Evolutionary conservation across 176 grass and related monocot species (phyloP), one percentile per base, ranked within the genome.

Genomic region (Phoenix dactylifera): DNA sequence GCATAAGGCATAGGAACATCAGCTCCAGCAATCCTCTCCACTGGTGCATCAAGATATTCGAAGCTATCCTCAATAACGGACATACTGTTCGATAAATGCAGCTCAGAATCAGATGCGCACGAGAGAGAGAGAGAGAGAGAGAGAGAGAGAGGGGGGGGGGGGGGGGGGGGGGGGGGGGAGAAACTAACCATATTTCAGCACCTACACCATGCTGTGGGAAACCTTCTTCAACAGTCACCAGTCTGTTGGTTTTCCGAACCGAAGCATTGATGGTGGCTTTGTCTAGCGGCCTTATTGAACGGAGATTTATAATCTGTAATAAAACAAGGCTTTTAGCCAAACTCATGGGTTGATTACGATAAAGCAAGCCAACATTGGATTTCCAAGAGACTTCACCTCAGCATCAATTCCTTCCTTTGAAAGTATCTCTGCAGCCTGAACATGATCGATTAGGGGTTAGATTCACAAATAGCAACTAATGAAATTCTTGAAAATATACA

Each of bases 1-100:
- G 87, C 84, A 67, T 97, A 97, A 17, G 87, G 87, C 87, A 88
- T 91, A n/a, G 93, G 93, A 12, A 97, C 93, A 73, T 97, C 87
- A 30, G 87, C 87, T 55, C 84, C 93, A 73, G 87, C 64, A n/a
- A 97, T 97, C 58, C 93, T 97, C 76, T 97, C 76, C 22, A 97
- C 67, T 26, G 93, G 87, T 60, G 93, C 93, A 67, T 97, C 93
- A 57, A 97, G 81, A 78, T 91, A 91, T 73, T 83, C 83, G 4
- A 97, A 97, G 25, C 93, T 88, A 49, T 97, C 87, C 77, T 91
- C 87, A 14, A 88, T 72, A 15, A 97, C 84, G 49, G 84, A 91
- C 84, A 88, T 91, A 78, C 93, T 97, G 72, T 54, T 39, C 52
- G 22, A 56, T 4, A 55, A 35, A 39, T 39, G 35, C 35, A 55